Conservation (phyloP, 129 eudicot species). For the Flaveria trinervia region DNA sequence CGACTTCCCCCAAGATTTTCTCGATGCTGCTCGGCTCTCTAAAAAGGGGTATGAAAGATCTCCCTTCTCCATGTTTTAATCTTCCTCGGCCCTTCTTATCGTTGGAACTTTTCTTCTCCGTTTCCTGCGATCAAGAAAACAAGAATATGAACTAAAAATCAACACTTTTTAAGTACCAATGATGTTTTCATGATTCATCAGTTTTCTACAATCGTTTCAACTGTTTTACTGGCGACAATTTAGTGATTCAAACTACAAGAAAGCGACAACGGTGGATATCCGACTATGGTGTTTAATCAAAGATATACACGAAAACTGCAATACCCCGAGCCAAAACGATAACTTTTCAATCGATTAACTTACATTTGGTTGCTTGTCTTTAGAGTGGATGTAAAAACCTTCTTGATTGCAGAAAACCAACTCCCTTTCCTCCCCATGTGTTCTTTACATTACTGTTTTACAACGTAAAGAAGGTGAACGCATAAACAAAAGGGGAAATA, state of each 20-base stretch:
- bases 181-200: not conserved
- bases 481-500: not conserved
- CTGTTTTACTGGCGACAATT: not conserved
- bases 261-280: not conserved
- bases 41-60: slow-evolving; percentile 84
- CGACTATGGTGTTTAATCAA: not conserved
- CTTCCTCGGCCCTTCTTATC: slow-evolving; percentile 67
- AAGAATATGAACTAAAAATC: slow-evolving; percentile 7
- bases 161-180: not conserved
- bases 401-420: slow-evolving; percentile 97
- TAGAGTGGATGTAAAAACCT: slow-evolving; percentile 75
- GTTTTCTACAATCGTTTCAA: not conserved
- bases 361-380: slow-evolving; percentile 63
- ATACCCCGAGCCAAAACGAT: not conserved
- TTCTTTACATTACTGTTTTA: slow-evolving; percentile 63
- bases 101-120: slow-evolving; percentile 54
- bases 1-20: slow-evolving; percentile 93
- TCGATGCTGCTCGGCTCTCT: slow-evolving; percentile 96
- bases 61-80: slow-evolving; percentile 62
- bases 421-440: slow-evolving; percentile 89
- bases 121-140: slow-evolving; percentile 44
- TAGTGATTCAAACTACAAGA: not conserved
- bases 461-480: slow-evolving; percentile 31
- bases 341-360: slow-evolving; percentile 31
- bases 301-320: not conserved